Evolutionary conservation across 2,329 filamentous ascomycete genomes (phyloP).

Genomic region (Trichophyton mentagrophytes): DNA sequence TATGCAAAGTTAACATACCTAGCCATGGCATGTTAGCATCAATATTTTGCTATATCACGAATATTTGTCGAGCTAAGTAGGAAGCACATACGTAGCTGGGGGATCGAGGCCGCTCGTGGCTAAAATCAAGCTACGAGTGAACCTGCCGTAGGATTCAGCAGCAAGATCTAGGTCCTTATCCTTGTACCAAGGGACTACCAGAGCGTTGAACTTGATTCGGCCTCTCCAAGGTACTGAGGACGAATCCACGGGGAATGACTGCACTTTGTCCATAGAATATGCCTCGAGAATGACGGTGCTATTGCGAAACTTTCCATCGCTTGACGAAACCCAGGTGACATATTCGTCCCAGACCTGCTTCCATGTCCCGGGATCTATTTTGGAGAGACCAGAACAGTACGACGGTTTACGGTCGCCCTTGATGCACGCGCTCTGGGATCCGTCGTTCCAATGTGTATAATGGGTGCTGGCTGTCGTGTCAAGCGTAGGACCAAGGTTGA

Average conservation of each 20-base stretch:
- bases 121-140: constrained; percentile 21
- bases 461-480: constrained; percentile 19
- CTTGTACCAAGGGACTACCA: constrained; percentile 31
- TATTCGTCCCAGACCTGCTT: not conserved
- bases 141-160: constrained; percentile 24
- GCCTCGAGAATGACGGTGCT: not conserved
- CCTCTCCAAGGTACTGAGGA: not conserved
- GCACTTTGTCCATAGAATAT: not conserved
- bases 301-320: not conserved
- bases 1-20: constrained; percentile 2
- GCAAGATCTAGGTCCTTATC: constrained; percentile 24
- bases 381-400: not conserved
- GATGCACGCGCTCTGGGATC: constrained; percentile 6
- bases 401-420: not conserved
- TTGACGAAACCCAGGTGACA: not conserved
- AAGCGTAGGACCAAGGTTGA: not conserved
- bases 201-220: constrained; percentile 25
- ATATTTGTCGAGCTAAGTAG: not conserved
- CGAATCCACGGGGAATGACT: not conserved
- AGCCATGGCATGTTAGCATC: not conserved
- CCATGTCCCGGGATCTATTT: constrained; percentile 18
- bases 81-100: constrained; percentile 4
- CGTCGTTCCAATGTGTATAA: constrained; percentile 32
- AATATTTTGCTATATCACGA: not conserved
- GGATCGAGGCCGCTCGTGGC: constrained; percentile 8